Evolutionary conservation across 163 green algal genomes (phyloP), one percentile per base, ranked within the genome.

Genomic region (Coccomyxa subellipsoidea): DNA sequence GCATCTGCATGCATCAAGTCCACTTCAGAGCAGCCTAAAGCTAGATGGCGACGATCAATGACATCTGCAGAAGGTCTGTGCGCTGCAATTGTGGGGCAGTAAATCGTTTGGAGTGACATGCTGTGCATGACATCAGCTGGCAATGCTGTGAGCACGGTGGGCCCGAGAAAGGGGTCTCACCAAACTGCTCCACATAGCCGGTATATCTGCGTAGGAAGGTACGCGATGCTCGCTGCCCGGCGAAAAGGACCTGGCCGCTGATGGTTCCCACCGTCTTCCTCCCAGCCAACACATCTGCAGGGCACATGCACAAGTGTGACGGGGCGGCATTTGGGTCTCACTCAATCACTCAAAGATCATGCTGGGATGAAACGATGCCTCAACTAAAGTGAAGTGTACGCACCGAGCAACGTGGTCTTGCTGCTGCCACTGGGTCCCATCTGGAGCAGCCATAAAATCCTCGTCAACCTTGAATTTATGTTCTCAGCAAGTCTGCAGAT

Each of bases 141-240:
- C n/a, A n/a, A n/a, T n/a, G n/a, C n/a, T n/a, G n/a, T n/a, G n/a
- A n/a, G n/a, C 27, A 73, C 15, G 29, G 29, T 12, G 39, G 47
- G 47, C 47, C 47, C 15, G 47, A n/a, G n/a, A n/a, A 18, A 27
- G 47, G 47, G 23, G 15, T 18, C 75, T 80, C 87, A 78, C 89
- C 89, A 69, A 78, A 81, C 76, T 92, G 88, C 81, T 92, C 88
- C 21, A 92, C 88, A 76, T 92, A 93, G 23, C 85, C 90, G 0
- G 92, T 95, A 83, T 93, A 88, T 27, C 89, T 82, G 4, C 89
- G 81, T 83, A 94, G 82, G 83, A 94, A 97, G 39, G 83, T 81
- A 18, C 54, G 84, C 3, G 91, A 93, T 31, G 94, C 88, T 35
- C 83, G 82, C 82, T 96, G 54, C 31, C 90, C 89, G 6, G 71